Base-by-base conservation (phyloP, 306 rosid species). In the Quercus agrifolia region DNA sequence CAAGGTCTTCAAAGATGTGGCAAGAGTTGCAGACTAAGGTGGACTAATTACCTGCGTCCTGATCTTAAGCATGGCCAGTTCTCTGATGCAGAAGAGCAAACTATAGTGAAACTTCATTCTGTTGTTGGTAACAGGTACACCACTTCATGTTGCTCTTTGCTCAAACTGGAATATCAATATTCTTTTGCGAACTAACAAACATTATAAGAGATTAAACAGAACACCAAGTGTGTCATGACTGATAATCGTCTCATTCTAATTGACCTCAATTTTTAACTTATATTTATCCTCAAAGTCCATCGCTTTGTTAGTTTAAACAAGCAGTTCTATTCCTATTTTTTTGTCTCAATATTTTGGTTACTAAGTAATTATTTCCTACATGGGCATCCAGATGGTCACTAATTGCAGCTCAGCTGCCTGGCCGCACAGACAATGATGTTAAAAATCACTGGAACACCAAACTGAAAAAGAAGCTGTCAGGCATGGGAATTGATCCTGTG, bases 31-130 rank as follows among this genome's bases (percentile, higher is more conserved):
- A 80, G 97, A 83, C 88, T 93, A 10, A 88, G 98, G 23, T 93
- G 98, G 97, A 91, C 98, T 28, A 93, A 93, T 74, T 91, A 93
- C 82, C 98, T 91, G 46, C 91, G 94, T 6, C 97, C 99, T 56
- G 99, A 92, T 81, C 92, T 94, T 19, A 94, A 94, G 80, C 99
- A 94, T 25, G 97, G 97, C 56, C 93, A 94, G 35, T 92, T 94
- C 83, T 83, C 97, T 0, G 97, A 90, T 19, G 79, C 85, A 0
- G 97, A 94, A 81, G 97, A 91, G 85, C 99, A 92, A 72, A 87
- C 97, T 73, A 94, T 94, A 77, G 93, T 94, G 62, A 94, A 92
- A 83, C 88, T 92, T 72, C 97, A 94, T 81, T 91, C 98, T 3
- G 96, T 94, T 54, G 92, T 94, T 33, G 98, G 97, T 57, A 92